Base-by-base conservation (phyloP, 176 grass and related monocot genomes). In the Bromus sterilis region DNA sequence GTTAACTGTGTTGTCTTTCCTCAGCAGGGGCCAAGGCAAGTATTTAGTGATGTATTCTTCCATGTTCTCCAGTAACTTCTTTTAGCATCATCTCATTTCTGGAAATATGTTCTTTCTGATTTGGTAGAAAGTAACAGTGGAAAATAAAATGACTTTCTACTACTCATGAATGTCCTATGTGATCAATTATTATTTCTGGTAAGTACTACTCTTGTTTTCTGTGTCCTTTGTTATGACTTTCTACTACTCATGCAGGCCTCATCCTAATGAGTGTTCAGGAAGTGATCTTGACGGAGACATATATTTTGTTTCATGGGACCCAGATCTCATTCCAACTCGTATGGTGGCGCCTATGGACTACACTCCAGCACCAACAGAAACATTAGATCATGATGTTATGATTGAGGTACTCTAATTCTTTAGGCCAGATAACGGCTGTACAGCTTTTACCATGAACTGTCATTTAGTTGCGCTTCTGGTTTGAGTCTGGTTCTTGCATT, bases 221-320 rank as follows among this genome's bases (percentile, higher is more conserved):
- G 63, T 71, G 46, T 24, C 8, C 35, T 83, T 51, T 86, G 35
- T 71, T 71, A 25, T n/a, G n/a, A n/a, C n/a, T n/a, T n/a, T n/a
- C n/a, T n/a, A n/a, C n/a, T n/a, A n/a, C n/a, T n/a, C n/a, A n/a
- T 86, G 28, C 86, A 97, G 95, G 63, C 92, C 95, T 23, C 95
- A 98, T 76, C 90, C 92, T 63, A 88, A 98, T 67, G 95, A 98
- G 66, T 94, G 92, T 84, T 98, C 95, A 21, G 95, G 95, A 53
- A 98, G 95, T 84, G 95, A 98, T 86, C 89, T 98, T 73, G 95
- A 98, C 32, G 95, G 92, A 7, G 95, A 95, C 49, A 88, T 98
- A 79, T 98, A 98, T 85, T 98, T 98, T 74, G 95, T 93, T 34
- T 82, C 84, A 76, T 98, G 95, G 95, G 95, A 98, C 62, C 42